Conservation (phyloP, 305 asterid species). For the Plantago rigida region DNA sequence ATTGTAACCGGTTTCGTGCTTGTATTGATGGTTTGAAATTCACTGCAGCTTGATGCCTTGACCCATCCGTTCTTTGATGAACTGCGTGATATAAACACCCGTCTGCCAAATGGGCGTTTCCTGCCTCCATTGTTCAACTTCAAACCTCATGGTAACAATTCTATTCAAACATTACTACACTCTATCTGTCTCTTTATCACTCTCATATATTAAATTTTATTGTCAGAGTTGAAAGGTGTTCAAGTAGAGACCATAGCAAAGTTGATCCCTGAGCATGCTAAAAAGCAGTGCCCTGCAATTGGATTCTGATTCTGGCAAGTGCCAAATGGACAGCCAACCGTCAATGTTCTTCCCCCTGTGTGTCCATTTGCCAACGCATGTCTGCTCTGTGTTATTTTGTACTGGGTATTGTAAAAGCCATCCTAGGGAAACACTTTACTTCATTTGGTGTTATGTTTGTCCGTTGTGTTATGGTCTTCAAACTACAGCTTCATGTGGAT, state of each 20-base stretch:
- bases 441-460: conserved; percentile 1
- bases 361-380: not conserved
- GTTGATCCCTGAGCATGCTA: conserved; percentile 84
- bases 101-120: conserved; percentile 68
- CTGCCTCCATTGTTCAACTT: conserved; percentile 89
- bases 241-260: conserved; percentile 51
- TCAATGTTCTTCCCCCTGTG: not conserved
- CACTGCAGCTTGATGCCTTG: conserved; percentile 55
- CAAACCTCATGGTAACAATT: conserved; percentile 68
- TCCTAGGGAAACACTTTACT: conserved; percentile 1
- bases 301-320: conserved; percentile 37
- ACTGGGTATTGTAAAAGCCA: not conserved
- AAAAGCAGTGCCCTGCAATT: conserved; percentile 69
- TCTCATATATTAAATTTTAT: conserved; percentile 12
- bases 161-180: conserved; percentile 12
- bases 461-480: conserved; percentile 1
- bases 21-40: not conserved
- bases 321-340: conserved; percentile 16
- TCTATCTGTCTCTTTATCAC: not conserved
- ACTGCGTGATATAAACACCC: conserved; percentile 58
- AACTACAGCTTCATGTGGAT: conserved; percentile 4
- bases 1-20: not conserved
- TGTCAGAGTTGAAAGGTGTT: conserved; percentile 76
- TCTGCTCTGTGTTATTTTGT: not conserved
- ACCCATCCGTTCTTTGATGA: conserved; percentile 70